Evolutionary conservation across 306 rosid species (phyloP).

Genomic region (Castanea mollissima): DNA sequence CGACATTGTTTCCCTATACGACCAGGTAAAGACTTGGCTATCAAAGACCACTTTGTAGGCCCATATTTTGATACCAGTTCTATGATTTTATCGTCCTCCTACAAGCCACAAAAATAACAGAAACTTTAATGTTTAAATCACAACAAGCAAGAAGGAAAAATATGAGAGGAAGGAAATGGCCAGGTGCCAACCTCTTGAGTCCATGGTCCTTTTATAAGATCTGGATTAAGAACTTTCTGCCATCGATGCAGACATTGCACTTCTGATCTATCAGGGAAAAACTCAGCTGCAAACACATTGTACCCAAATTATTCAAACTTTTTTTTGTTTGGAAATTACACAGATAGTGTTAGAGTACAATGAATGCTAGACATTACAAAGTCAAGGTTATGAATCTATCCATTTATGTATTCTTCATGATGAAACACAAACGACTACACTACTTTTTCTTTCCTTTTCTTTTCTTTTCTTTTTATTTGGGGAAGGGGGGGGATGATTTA

Average conservation of each 20-base stretch:
- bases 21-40: slow-evolving; percentile 94
- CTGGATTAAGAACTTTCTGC: slow-evolving; percentile 99
- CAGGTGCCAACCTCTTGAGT: slow-evolving; percentile 71
- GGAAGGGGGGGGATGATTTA: not conserved
- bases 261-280: slow-evolving; percentile 89
- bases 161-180: not conserved
- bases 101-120: slow-evolving; percentile 27
- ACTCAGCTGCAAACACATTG: slow-evolving; percentile 71
- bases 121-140: slow-evolving; percentile 22
- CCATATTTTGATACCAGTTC: slow-evolving; percentile 80
- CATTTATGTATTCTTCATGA: not conserved
- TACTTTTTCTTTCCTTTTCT: not conserved
- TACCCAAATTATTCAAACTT: slow-evolving; percentile 29
- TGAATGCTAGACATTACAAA: not conserved
- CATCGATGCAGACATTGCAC: slow-evolving; percentile 98
- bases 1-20: slow-evolving; percentile 99
- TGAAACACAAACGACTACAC: not conserved
- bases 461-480: not conserved
- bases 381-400: not conserved
- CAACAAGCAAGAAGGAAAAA: slow-evolving; percentile 4
- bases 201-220: slow-evolving; percentile 98
- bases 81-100: slow-evolving; percentile 93
- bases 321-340: slow-evolving; percentile 14
- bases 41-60: slow-evolving; percentile 95
- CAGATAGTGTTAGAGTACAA: slow-evolving; percentile 8